Base-by-base conservation (phyloP, 1,284 basidiomycete genomes). In the Cryptococcus maquisensis region DNA sequence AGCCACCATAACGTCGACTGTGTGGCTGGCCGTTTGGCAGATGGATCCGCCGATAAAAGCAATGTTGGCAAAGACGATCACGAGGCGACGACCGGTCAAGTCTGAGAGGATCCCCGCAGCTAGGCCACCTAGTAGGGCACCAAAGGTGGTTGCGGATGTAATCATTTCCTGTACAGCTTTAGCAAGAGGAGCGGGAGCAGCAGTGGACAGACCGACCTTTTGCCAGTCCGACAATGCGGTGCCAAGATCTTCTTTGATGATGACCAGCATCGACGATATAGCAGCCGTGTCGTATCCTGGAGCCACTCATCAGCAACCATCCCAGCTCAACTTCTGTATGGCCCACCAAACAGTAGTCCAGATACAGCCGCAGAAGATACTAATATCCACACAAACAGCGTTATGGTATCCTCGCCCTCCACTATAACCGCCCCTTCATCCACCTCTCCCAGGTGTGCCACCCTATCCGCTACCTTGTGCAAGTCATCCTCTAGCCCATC, bases 221-320 rank as follows among this genome's bases (percentile, higher is more conserved):
- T 89, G 83, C 41, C 80, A 78, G 59, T 83, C 79, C 0, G 83
- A 83, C 12, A 90, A 78, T 9, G 70, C 68, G 13, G 74, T 79
- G 3, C 86, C 86, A 26, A 90, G 78, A 65, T 89, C 87, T 3
- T 79, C 78, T 0, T 82, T 81, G 56, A 90, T 87, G 6, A 82
- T 84, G 16, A 90, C 86, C 47, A 74, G 57, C 1, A 66, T 68
- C 4, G 67, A 87, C 57, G 84, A 86, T 36, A 89, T 86, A 16
- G 88, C 86, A 39, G 87, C 87, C 3, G 87, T 89, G 68, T 89
- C 87, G 66, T 88, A 88, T 23, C 86, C 85, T 86, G 56, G n/a
- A 47, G 16, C 24, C n/a, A 15, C 32, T 6, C 39, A 24, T 24
- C 16, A 41, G 13, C 15, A 16, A 24, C 42, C 49, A 6, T 26